Evolutionary conservation across 148 eudicot species (phyloP).

Genomic region (Pharnaceum exiguum): DNA sequence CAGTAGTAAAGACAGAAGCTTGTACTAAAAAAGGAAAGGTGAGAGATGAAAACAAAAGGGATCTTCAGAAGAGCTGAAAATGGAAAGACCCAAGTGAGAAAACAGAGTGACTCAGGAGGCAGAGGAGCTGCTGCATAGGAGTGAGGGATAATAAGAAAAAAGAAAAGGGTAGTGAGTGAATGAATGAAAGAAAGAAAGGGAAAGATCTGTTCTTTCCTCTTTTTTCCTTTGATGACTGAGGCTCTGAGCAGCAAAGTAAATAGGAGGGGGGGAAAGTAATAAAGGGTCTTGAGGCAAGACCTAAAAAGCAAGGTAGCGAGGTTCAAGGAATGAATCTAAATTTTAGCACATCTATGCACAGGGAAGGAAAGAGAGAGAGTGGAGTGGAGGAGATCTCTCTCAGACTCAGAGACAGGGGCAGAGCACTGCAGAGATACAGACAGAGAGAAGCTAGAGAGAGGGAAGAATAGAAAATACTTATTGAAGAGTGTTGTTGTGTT

Average conservation of each 20-base stretch:
- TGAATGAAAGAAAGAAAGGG: slow-evolving; percentile 9
- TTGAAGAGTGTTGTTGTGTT: slow-evolving; percentile 22
- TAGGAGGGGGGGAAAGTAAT: slow-evolving; percentile 17
- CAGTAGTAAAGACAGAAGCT: neutral
- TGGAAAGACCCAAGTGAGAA: slow-evolving; percentile 24
- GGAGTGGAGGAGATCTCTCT: slow-evolving; percentile 22
- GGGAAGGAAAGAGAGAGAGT: slow-evolving; percentile 24
- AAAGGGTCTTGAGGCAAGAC: slow-evolving; percentile 14
- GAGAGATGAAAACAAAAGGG: slow-evolving; percentile 16
- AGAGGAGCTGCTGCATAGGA: neutral
- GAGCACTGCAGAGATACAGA: slow-evolving; percentile 11
- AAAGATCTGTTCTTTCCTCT: slow-evolving; percentile 13
- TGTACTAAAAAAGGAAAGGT: neutral
- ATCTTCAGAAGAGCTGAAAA: slow-evolving; percentile 23
- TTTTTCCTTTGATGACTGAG: slow-evolving; percentile 20
- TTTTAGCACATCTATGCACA: slow-evolving; percentile 28
- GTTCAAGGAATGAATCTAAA: slow-evolving; percentile 55
- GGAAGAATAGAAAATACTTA: too few species aligned
- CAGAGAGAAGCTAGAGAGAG: slow-evolving; percentile 9
- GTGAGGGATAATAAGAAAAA: neutral
- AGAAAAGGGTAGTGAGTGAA: neutral
- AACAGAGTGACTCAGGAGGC: slow-evolving; percentile 14
- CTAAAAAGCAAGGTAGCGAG: slow-evolving; percentile 30
- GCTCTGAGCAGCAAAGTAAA: slow-evolving; percentile 10
- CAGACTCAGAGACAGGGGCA: slow-evolving; percentile 12